Evolutionary conservation across 805 yeast species (phyloP), one percentile per base, ranked within the genome.

Genomic region (Cyberlindnera euphorbiae): DNA sequence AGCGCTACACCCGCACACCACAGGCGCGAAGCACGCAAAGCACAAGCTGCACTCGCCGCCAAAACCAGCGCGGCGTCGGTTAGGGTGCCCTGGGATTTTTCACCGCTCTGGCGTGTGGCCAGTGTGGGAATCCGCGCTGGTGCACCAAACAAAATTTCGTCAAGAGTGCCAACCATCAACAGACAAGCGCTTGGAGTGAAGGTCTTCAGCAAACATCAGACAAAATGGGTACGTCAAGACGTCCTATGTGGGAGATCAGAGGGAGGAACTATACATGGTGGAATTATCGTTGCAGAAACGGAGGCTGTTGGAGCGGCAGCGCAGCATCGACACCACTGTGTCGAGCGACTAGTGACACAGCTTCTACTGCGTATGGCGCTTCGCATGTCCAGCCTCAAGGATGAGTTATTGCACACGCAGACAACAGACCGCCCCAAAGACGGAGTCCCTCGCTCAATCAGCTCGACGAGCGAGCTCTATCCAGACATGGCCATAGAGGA

Each of bases 71-170:
- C 22, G 22, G 5, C 9, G n/a, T 7, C 17, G 39, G 44, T 35
- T 35, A 33, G 26, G 44, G 11, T 29, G 39, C 44, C 30, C 41
- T 29, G 30, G 27, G 26, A 40, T 28, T 38, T 37, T 36, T 32
- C 38, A 33, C 7, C 9, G 22, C 22, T 8, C 9, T 19, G 22
- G 22, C 9, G 22, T 7, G 22, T 8, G 22, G 9, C 22, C 22
- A 19, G 22, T 19, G 22, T 19, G 22, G 22, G 22, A 19, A 19
- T 19, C 22, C 22, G 22, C 41, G 40, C 28, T 24, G 38, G 38
- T 33, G 37, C 35, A 24, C 41, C 49, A 44, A 44, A 44, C 49
- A 44, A 47, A 47, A 47, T 39, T 44, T 47, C 45, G 37, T 38
- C 49, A 42, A 44, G 41, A 34, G 39, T 29, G 29, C 28, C 31